phyloP scores from a whole-genome alignment of 306 rosid species.

The Malus fusca region DNA sequence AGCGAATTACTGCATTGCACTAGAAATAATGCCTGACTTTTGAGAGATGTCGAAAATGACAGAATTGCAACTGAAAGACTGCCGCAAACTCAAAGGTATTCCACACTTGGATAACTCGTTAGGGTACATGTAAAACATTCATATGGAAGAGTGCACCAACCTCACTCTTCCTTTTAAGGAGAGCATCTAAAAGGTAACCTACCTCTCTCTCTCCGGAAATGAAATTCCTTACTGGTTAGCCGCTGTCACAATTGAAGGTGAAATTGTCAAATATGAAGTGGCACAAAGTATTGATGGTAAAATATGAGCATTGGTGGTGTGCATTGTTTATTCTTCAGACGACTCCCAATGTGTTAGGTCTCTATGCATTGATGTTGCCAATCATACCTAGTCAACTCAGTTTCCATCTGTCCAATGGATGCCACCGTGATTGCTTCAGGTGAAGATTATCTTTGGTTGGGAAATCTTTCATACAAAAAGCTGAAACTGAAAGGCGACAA shows the following conservation, averaged over 20 bases:
- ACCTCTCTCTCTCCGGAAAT: not conserved
- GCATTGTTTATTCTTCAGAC: not conserved
- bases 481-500: not conserved
- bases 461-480: not conserved
- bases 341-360: not conserved
- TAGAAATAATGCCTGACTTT: not conserved
- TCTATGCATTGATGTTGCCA: not conserved
- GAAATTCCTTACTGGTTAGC: constrained; percentile 15
- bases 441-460: not conserved
- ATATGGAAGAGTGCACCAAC: not conserved
- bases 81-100: not conserved
- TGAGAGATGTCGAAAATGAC: not conserved
- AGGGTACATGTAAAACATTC: not conserved
- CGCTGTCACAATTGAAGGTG: not conserved
- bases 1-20: not conserved
- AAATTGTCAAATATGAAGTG: not conserved
- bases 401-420: not conserved
- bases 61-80: not conserved
- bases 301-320: not conserved
- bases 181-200: constrained; percentile 16
- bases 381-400: not conserved
- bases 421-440: not conserved
- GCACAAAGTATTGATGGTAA: not conserved
- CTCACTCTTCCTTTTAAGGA: not conserved
- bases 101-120: not conserved